A percentile compares a stretch with the other conserved stretches of the same genome.
Conservation (phyloP, 2,329 filamentous ascomycete species). For the Talaromyces sp. region DNA sequence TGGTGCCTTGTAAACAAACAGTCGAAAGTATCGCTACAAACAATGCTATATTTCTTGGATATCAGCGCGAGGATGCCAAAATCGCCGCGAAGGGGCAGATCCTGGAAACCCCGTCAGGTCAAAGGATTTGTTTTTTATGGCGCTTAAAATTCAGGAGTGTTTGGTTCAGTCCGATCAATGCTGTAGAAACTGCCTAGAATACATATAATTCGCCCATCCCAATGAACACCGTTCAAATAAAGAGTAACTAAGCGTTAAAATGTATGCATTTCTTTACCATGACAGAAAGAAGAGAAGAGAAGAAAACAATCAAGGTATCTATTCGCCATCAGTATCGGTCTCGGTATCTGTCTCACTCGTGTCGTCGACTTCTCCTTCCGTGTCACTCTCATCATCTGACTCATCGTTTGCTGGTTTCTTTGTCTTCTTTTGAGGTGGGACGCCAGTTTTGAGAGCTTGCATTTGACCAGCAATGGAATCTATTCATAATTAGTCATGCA, state of each 20-base stretch:
- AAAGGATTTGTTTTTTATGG: no score
- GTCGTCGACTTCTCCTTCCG: constrained; percentile 60
- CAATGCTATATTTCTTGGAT: no score
- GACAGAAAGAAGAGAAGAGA: constrained; percentile 18
- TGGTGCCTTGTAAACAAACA: neutral
- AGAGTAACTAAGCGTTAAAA: constrained; percentile 13
- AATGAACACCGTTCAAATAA: constrained; percentile 7
- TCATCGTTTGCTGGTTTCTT: constrained; percentile 51
- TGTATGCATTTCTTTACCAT: constrained; percentile 21
- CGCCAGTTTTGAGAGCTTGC: constrained; percentile 74
- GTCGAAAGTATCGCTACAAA: no score
- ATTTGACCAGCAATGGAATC: constrained; percentile 90
- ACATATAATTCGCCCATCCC: constrained; percentile 6
- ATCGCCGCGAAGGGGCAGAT: no score
- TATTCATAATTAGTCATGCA: constrained; percentile 33
- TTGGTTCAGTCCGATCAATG: neutral
- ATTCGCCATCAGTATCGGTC: constrained; percentile 74
- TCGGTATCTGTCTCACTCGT: constrained; percentile 62
- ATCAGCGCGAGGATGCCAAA: no score
- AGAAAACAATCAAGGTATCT: constrained; percentile 16
- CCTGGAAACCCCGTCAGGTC: no score
- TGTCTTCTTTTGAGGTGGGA: constrained; percentile 58
- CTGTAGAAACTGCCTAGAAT: constrained; percentile 3
- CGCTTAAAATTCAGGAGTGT: neutral
- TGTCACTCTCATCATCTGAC: constrained; percentile 63